Percentiles rank a stretch among this genome's conserved stretches.
These are phyloP conservation scores for Lenwebbia sp. DNA, from an alignment of 345 rosid genomes.

Conservation along the genomic window DNA sequence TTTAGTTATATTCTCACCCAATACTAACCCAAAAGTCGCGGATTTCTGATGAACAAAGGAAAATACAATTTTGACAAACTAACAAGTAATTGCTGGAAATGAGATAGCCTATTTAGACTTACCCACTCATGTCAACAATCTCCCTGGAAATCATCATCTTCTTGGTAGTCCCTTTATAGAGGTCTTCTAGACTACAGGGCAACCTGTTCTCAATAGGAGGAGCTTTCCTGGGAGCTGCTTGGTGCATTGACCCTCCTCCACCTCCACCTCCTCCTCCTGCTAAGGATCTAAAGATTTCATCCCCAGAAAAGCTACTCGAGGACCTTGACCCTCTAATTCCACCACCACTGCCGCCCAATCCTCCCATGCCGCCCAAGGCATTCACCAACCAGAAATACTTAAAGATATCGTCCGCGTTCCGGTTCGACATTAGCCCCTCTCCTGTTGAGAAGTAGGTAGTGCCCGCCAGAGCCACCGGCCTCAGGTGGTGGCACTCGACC, in stretches of 20 bases:
- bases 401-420: too few relatives aligned
- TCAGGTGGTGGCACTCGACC: constrained; percentile 58
- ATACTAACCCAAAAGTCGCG: background rate
- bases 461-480: too few relatives aligned
- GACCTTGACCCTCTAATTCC: constrained; percentile 23
- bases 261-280: constrained; percentile 35
- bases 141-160: constrained; percentile 79
- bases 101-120: constrained; percentile 6
- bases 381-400: too few relatives aligned
- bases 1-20: background rate
- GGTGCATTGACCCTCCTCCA: constrained; percentile 2
- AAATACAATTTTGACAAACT: background rate
- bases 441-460: too few relatives aligned
- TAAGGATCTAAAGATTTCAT: too few relatives aligned
- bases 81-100: background rate
- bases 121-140: constrained; percentile 61
- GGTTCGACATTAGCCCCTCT: too few relatives aligned
- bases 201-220: constrained; percentile 44
- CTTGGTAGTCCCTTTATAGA: constrained; percentile 72
- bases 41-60: background rate
- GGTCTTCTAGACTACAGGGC: constrained; percentile 68
- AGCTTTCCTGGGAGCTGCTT: constrained; percentile 30
- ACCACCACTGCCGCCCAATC: constrained; percentile 13
- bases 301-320: too few relatives aligned
- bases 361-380: constrained; percentile 11